Base-by-base conservation (phyloP, 2,329 filamentous ascomycete species). In the Fulvia fulva region DNA sequence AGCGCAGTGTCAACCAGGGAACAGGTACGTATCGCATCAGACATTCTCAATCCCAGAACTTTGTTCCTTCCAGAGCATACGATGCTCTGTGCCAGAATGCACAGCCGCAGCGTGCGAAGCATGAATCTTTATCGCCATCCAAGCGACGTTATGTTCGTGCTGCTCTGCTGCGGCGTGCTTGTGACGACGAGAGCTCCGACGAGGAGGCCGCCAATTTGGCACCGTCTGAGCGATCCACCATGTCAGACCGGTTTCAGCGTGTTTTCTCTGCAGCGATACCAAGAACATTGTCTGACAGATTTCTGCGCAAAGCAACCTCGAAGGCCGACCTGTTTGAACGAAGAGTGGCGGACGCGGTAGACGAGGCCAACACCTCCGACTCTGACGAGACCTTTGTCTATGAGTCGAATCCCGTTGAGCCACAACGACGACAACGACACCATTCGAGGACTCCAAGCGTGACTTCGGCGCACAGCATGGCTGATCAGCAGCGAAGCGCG, bases 371-470 rank as follows among this genome's bases (percentile, higher is more conserved):
- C 73, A 96, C 93, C 12, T 97, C 93, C 6, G 94, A 99, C 73
- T 97, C 93, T 1, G 94, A 97, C 69, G 94, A 97, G 75, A 97
- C 94, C 0, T 99, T 97, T 74, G 94, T 99, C 16, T 99, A 99
- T 76, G 94, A 99, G 74, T 97, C 94, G 25, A 99, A 99, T 70
- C 94, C 93, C 9, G 81, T 83, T 14, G 85, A 87, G 65, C 77
- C 80, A 23, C 79, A 76, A 55, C 74, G 81, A 28, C 78, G 83
- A 53, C 89, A 90, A 53, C 84, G 91, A 61, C 91, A 93, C 74
- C 93, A 97, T 75, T 97, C 93, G 21, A 86, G 94, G 62, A 99
- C 94, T 1, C 94, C 94, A 6, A 97, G 92, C 74, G 89, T 91
- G 45, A 95, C 93, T 3, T 97, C 93, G 12, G 80, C 84, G 67